phyloP scores from a whole-genome alignment of 768 basidiomycete species.

The Termitomyces titanicus region DNA sequence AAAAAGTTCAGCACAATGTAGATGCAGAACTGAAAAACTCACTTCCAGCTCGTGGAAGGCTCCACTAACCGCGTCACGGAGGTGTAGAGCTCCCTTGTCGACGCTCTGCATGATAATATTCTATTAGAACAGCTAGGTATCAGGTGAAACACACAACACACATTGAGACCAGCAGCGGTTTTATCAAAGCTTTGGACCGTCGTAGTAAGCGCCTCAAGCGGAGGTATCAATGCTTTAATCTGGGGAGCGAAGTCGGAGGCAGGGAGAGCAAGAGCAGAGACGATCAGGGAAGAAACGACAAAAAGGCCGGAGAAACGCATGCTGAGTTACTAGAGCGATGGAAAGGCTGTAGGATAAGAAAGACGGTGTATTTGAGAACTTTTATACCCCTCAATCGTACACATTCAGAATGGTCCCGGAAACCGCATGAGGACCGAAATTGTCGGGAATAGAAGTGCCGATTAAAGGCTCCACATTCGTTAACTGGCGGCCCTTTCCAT shows the following conservation, averaged over 20 bases:
- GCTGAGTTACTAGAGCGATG: background rate
- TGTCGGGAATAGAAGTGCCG: too few relatives aligned
- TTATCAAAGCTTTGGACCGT: background rate
- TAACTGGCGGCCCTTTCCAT: too few relatives aligned
- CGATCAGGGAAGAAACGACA: background rate
- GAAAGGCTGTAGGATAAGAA: too few relatives aligned
- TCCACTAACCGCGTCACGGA: fast-evolving
- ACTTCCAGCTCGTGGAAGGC: background rate
- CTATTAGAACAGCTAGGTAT: too few relatives aligned
- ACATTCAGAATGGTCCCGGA: too few relatives aligned
- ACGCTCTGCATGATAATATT: background rate
- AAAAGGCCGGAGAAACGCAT: background rate
- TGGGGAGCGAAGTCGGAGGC: background rate
- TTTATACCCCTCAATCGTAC: too few relatives aligned
- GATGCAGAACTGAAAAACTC: background rate
- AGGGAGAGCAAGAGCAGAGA: background rate
- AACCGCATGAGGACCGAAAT: too few relatives aligned
- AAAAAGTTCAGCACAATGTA: background rate
- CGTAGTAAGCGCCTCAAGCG: background rate
- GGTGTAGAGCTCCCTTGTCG: background rate
- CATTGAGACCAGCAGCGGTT: background rate
- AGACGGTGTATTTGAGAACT: too few relatives aligned
- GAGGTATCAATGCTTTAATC: background rate
- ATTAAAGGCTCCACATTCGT: too few relatives aligned
- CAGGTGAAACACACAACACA: background rate